A percentile compares a stretch with the other conserved stretches of the same genome.
Evolutionary conservation across 1,139 yeast genomes (phyloP).

Genomic region (Pneumocystis jirovecii): DNA sequence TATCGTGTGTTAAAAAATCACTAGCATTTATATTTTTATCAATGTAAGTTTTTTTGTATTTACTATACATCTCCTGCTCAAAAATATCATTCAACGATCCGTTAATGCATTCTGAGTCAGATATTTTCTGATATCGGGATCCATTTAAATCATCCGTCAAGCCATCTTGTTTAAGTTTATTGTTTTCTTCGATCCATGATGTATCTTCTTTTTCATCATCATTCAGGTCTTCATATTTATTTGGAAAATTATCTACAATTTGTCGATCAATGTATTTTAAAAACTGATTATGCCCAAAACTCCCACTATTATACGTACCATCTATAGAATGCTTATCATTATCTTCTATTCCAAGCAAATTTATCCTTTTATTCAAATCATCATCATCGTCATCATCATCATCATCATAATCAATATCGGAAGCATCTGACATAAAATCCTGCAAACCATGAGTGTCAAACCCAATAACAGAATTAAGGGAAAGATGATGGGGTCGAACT

Average conservation of each 20-base stretch:
- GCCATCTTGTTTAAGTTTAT: neutral
- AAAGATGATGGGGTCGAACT: constrained; percentile 30
- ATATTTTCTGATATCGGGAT: neutral
- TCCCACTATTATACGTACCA: constrained; percentile 19
- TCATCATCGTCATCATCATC: constrained; percentile 29
- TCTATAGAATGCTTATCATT: constrained; percentile 7
- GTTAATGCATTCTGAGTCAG: neutral
- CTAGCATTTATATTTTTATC: neutral
- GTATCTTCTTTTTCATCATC: constrained; percentile 12
- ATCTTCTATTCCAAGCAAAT: constrained; percentile 18
- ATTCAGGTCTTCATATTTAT: constrained; percentile 24
- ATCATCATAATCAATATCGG: constrained; percentile 16
- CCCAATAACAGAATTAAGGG: constrained; percentile 28
- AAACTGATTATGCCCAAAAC: constrained; percentile 19
- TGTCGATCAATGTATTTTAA: constrained; percentile 14
- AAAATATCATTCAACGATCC: neutral
- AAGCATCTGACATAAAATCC: constrained; percentile 17
- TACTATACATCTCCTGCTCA: neutral
- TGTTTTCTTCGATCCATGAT: neutral
- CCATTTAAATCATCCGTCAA: neutral
- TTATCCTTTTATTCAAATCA: constrained; percentile 22
- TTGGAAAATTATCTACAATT: constrained; percentile 19
- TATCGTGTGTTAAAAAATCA: neutral
- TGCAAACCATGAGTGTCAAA: constrained; percentile 17
- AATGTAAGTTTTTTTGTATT: neutral